These are phyloP conservation scores for Coemansia sp. DNA, from an alignment of 192 early-diverging fungal species.

Conservation along the genomic window DNA sequence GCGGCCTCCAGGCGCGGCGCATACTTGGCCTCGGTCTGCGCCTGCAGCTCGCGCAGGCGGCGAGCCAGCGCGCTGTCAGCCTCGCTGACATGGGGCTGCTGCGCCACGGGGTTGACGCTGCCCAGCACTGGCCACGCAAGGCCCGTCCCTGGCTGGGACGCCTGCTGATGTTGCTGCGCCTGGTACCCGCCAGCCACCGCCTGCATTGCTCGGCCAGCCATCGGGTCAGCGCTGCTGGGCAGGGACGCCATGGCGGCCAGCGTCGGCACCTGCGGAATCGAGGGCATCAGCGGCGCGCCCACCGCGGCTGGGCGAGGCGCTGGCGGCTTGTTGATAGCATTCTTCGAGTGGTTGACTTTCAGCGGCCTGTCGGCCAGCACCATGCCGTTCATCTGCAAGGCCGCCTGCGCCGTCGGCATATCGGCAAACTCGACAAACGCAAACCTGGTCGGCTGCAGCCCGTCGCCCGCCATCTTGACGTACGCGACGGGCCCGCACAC, in stretches of 20 bases:
- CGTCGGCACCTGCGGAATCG: conserved; percentile 17
- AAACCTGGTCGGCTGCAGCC: conserved; percentile 66
- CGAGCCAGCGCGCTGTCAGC: not conserved
- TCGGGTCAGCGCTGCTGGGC: conserved; percentile 22
- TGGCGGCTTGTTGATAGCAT: conserved; percentile 72
- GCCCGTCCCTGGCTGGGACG: conserved; percentile 6
- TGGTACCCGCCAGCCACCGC: conserved; percentile 37
- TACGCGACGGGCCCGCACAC: conserved; percentile 68
- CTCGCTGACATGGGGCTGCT: not conserved
- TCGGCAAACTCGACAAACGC: conserved; percentile 82
- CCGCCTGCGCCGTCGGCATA: conserved; percentile 58
- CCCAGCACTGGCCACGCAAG: conserved; percentile 48
- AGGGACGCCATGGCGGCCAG: conserved; percentile 40
- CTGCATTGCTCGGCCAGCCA: not conserved
- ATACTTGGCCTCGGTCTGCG: conserved; percentile 25
- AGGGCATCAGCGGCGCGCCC: not conserved
- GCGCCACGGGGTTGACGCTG: conserved; percentile 1
- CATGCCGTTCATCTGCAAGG: conserved; percentile 67
- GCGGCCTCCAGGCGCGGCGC: too few relatives aligned
- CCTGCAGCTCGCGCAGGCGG: conserved; percentile 20
- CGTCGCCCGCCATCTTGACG: conserved; percentile 80
- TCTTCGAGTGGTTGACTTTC: conserved; percentile 79
- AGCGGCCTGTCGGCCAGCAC: conserved; percentile 65
- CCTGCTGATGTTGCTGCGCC: conserved; percentile 7
- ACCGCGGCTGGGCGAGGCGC: not conserved